These are phyloP conservation scores for Fusarium buharicum DNA, from an alignment of 2,329 filamentous ascomycete species.

Conservation along the genomic window DNA sequence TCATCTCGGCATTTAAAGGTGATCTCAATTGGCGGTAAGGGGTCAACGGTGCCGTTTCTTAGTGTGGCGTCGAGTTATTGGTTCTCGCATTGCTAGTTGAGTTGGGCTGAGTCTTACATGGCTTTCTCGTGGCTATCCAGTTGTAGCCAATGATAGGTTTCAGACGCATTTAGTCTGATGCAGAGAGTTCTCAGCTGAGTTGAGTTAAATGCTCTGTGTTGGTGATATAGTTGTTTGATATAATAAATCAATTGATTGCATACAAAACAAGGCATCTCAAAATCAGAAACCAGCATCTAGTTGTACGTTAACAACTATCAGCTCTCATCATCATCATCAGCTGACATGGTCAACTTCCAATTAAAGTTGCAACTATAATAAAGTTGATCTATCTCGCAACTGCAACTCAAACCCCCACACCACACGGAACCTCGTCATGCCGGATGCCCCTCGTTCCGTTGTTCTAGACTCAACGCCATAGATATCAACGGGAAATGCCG, in stretches of 20 bases:
- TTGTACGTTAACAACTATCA: too few species aligned
- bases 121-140: constrained; percentile 33
- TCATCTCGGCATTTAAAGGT: constrained; percentile 5
- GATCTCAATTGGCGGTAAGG: constrained; percentile 20
- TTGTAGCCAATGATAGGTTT: constrained; percentile 19
- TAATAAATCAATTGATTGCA: neutral
- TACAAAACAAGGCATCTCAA: too few species aligned
- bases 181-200: constrained; percentile 24
- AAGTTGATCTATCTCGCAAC: constrained; percentile 4
- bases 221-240: neutral
- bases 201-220: constrained; percentile 9
- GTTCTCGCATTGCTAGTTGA: constrained; percentile 28
- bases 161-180: constrained; percentile 12
- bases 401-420: constrained; percentile 5
- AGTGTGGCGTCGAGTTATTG: constrained; percentile 37
- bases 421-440: constrained; percentile 26
- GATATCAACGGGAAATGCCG: constrained; percentile 29
- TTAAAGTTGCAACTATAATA: constrained; percentile 5
- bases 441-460: constrained; percentile 10
- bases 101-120: constrained; percentile 41
- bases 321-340: too few species aligned
- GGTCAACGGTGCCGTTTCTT: constrained; percentile 22
- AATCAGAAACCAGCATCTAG: neutral
- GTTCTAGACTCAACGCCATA: constrained; percentile 15
- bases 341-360: neutral